A percentile compares a stretch with the other conserved stretches of the same genome.
phyloP scores from a whole-genome alignment of 192 early-diverging fungal species.

The Funneliformis mosseae region DNA sequence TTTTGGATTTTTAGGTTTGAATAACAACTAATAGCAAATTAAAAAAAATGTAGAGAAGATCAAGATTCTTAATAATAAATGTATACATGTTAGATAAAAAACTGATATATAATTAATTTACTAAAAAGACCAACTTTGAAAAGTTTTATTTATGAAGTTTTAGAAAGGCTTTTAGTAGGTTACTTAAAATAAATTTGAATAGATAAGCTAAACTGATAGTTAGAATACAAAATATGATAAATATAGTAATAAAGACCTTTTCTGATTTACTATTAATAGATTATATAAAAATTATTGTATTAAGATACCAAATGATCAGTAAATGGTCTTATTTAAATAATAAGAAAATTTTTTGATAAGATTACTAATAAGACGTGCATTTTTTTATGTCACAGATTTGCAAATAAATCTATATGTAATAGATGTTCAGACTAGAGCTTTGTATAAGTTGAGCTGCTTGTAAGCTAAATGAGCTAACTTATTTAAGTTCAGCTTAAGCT shows the following conservation, averaged over 20 bases:
- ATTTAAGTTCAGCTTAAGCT: no score
- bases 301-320: constrained; percentile 27
- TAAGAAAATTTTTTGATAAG: constrained; percentile 3
- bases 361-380: no score
- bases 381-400: constrained; percentile 26
- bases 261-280: constrained; percentile 2
- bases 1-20: constrained; percentile 17
- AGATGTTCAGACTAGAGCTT: constrained; percentile 15
- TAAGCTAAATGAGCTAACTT: no score
- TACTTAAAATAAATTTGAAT: constrained; percentile 16
- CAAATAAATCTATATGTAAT: constrained; percentile 32
- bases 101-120: constrained; percentile 24
- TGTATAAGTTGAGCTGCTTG: no score
- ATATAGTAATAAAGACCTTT: constrained; percentile 30
- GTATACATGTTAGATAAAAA: not conserved
- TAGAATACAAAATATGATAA: constrained; percentile 29
- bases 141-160: constrained; percentile 33
- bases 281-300: constrained; percentile 32
- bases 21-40: constrained; percentile 1
- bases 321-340: constrained; percentile 3
- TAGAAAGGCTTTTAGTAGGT: constrained; percentile 18
- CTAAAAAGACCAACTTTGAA: constrained; percentile 24
- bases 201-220: constrained; percentile 28
- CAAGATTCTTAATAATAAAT: constrained; percentile 18
- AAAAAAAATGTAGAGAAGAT: not conserved